These are phyloP conservation scores for Maudiozyma saulgeensis DNA, from an alignment of 805 yeast species.

Conservation along the genomic window DNA sequence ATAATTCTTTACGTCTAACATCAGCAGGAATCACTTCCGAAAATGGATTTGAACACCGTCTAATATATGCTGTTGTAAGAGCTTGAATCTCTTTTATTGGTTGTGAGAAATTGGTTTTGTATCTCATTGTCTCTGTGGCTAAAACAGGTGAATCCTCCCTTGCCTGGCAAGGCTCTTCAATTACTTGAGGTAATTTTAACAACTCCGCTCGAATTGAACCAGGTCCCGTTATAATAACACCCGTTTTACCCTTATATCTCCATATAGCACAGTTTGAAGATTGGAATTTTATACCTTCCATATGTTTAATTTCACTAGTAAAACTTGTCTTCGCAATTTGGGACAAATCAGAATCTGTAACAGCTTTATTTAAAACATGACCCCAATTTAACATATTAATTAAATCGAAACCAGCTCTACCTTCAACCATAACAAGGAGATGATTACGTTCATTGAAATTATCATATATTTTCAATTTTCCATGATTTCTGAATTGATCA, in stretches of 20 bases:
- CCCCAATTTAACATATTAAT: constrained; percentile 18
- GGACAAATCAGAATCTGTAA: constrained; percentile 12
- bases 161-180: neutral
- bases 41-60: constrained; percentile 10
- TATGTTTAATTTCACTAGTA: constrained; percentile 7
- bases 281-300: no score
- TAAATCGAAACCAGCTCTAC: neutral
- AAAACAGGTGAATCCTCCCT: neutral
- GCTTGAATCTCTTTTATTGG: constrained; percentile 18
- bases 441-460: neutral
- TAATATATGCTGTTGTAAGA: constrained; percentile 10
- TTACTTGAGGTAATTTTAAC: neutral
- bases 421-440: neutral
- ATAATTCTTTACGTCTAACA: constrained; percentile 16
- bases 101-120: constrained; percentile 9
- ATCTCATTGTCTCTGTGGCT: neutral
- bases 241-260: constrained; percentile 5
- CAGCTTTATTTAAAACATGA: constrained; percentile 8
- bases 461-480: neutral
- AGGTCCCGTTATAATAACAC: constrained; percentile 2
- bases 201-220: neutral
- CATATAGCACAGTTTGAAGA: constrained; percentile 7
- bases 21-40: constrained; percentile 13
- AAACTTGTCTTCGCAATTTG: constrained; percentile 7
- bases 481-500: neutral